Evolutionary conservation across 2,329 filamentous ascomycete genomes (phyloP), one percentile per base, ranked within the genome.

Genomic region (Phyllosticta citribraziliensis): DNA sequence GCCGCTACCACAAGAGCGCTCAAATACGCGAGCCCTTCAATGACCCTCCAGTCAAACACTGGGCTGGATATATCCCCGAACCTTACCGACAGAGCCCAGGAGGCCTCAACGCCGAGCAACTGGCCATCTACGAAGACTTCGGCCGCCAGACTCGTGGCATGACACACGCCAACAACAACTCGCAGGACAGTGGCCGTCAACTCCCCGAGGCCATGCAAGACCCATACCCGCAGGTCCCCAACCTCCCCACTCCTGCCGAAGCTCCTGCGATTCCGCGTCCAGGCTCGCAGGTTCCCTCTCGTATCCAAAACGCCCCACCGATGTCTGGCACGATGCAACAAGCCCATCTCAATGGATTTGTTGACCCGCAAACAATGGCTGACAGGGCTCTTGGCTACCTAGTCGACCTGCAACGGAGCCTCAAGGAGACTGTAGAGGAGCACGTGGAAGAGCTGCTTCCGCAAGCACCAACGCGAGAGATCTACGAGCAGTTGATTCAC

Each of bases 111-210:
- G 82, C 88, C 24, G 91, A 97, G 68, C 94, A 99, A 70, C 84
- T 97, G 78, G 89, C 89, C 11, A 95, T 99, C 25, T 99, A 99
- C 70, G 92, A 97, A 69, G 92, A 97, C 65, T 99, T 99, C 73
- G 91, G 90, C 10, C 83, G 91, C 61, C 91, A 96, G 71, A 87
- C 90, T 27, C 87, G 91, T 61, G 83, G 82, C n/a, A 75, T 82
- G 52, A 73, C 70, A 72, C 80, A 70, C 66, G 85, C 76, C 70
- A 80, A 70, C 70, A 84, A 73, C 72, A 85, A 71, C 72, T 83
- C 83, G 2, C 80, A 83, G 56, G 84, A 86, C 64, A 79, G 79
- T 60, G 80, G 80, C 55, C 80, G 84, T 61, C 84, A 85, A 65
- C 72, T 87, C 57, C 81, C 82, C 11, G 84, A 87, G 67, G 79